Evolutionary conservation across 192 early-diverging fungal genomes (phyloP), one percentile per base, ranked within the genome.

Genomic region (Linnemannia zychae): DNA sequence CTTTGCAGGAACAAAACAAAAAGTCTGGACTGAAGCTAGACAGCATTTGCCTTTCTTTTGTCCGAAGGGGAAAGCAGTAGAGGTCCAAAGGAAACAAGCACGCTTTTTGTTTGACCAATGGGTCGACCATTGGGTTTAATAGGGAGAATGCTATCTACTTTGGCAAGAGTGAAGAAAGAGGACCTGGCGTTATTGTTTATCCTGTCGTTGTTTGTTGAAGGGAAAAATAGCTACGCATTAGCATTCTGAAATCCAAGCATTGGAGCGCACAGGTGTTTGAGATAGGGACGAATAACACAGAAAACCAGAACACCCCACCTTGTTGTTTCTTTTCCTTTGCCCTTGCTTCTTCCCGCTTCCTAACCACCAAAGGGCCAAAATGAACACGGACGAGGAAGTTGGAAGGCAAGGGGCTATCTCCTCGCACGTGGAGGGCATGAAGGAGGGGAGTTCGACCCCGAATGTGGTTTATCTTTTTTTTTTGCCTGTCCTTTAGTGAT

Each of bases 401-500:
- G 24, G 57, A 63, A 63, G 57, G 12, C n/a, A 60, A 60, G 53
- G 53, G 53, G 53, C 7, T 60, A 24, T 13, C 28, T 63, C 57
- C 12, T 12, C 12, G 9, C 13, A 31, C 57, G 24, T 63, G 28
- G 57, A 63, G 22, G 34, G 70, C 44, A 48, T 71, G 47, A 37
- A 24, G 18, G 36, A 38, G 16, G 7, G 33, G 36, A 20, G n/a
- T 22, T 40, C 20, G 22, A 68, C n/a, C 67, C 33, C 15, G 33
- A 38, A 36, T n/a, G 18, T 68, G 67, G 16, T 66, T 68, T 50
- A 38, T 74, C 37, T 53, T n/a, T 46, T 33, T 66, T 60, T 46
- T 48, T 53, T 75, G 28, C 36, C 13, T 28, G 50, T 57, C n/a
- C 52, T 28, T 67, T 34, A 15, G 31, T 78, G 24, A 53, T 70